Percentiles rank a stretch among this genome's conserved stretches.
phyloP scores from a whole-genome alignment of 2,329 filamentous ascomycete species.

The Cladophialophora bantiana region DNA sequence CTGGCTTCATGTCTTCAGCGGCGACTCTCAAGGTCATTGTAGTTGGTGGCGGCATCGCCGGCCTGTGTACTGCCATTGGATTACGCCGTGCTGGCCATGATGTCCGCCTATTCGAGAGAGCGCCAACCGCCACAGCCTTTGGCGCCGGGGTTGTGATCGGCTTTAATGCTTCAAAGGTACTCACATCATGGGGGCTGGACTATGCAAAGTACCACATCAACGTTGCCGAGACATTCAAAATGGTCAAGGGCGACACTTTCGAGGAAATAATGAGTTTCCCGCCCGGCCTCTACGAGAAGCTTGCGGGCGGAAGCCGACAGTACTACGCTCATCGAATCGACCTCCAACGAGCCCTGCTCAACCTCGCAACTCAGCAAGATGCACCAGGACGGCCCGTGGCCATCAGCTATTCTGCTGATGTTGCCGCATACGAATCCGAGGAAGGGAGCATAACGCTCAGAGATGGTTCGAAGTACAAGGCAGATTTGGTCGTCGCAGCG shows the following conservation, averaged over 20 bases:
- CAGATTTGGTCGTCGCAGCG: constrained; percentile 1
- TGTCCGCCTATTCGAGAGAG: not conserved
- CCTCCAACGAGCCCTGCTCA: not conserved
- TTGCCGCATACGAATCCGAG: not conserved
- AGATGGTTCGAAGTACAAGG: not conserved
- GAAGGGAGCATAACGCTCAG: not conserved
- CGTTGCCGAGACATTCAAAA: constrained; percentile 2
- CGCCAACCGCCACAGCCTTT: not conserved
- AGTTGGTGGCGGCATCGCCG: constrained; percentile 3
- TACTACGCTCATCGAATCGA: constrained; percentile 8
- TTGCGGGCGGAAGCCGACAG: not conserved
- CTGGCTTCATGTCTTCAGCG: not conserved
- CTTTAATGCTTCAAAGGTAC: not conserved
- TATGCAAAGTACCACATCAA: not conserved
- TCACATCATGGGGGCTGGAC: not conserved
- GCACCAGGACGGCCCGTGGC: not conserved
- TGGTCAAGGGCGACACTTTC: not conserved
- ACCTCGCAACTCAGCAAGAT: not conserved
- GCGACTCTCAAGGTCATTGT: not conserved
- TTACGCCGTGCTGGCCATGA: constrained; percentile 8
- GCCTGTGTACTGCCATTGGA: not conserved
- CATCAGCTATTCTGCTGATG: not conserved
- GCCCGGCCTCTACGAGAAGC: not conserved
- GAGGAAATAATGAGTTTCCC: constrained; percentile 1
- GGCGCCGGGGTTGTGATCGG: not conserved